Evolutionary conservation across 2,329 filamentous ascomycete genomes (phyloP), one percentile per base, ranked within the genome.

Genomic region (Neofusicoccum kwambonambiense): DNA sequence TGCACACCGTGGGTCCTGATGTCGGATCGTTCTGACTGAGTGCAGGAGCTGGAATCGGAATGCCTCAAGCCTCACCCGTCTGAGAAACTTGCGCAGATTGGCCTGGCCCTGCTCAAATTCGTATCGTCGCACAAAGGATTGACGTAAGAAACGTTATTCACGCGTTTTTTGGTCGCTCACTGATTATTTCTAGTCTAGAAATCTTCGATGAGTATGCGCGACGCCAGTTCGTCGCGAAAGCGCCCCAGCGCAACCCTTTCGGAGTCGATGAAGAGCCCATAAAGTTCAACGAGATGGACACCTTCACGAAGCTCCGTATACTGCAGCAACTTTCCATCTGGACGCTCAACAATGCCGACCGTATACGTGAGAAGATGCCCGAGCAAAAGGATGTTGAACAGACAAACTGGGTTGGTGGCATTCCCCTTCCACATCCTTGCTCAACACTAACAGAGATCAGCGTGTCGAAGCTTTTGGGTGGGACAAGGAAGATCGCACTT

Each of bases 181-280:
- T 76, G 31, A 77, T 73, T 66, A 60, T 57, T 8, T 58, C 56
- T 70, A 97, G 93, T 1, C 86, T 84, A 61, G 93, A 96, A 3
- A 89, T 95, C 56, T 96, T 98, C 71, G 93, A 98, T 74, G 93
- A 97, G 73, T 97, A 97, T 75, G 90, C 93, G 39, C 88, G 93
- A 70, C 90, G 93, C 66, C 93, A 97, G 77, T 99, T 93, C 76
- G 79, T 90, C 62, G 85, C 89, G n/a, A 96, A 92, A 79, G 89
- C 90, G 2, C 90, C 93, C 3, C 77, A 86, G 11, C 85, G 85
- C 63, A 98, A 97, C 73, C 94, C 94, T 0, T 97, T 96, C 72
- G 94, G 94, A 52, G 83, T 86, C 27, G 90, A 89, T 3, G 92
- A 95, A 70, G 79, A 83, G 4, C 89, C 92, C 0, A 83, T 82